phyloP scores from a whole-genome alignment of 2,329 filamentous ascomycete genomes.

The Geosmithia flava region DNA sequence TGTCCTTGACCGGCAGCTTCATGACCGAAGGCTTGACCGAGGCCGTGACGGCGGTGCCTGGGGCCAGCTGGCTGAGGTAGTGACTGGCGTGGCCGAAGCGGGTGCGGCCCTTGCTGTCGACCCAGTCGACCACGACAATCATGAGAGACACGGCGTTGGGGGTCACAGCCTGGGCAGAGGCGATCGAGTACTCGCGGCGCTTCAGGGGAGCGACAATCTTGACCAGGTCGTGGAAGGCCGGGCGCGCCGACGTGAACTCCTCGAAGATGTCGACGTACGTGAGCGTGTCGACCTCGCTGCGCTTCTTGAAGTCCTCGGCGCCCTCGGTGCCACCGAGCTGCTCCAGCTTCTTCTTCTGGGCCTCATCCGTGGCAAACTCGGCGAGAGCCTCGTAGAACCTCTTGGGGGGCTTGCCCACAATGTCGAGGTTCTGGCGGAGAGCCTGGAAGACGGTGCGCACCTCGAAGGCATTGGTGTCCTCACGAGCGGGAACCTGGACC shows the following conservation, averaged over 20 bases:
- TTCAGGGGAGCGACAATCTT: constrained; percentile 86
- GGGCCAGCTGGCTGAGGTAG: constrained; percentile 66
- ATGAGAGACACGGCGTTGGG: constrained; percentile 84
- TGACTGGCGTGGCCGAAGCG: constrained; percentile 89
- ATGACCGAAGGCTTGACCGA: constrained; percentile 97
- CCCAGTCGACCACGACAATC: constrained; percentile 96
- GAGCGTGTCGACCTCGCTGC: constrained; percentile 79
- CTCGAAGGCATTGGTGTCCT: constrained; percentile 62
- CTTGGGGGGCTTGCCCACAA: constrained; percentile 94
- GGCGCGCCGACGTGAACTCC: constrained; percentile 83
- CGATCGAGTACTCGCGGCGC: constrained; percentile 97
- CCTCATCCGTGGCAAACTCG: constrained; percentile 71
- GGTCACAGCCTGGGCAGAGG: constrained; percentile 89
- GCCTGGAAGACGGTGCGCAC: constrained; percentile 89
- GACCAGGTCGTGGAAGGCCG: constrained; percentile 76
- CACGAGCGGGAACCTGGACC: constrained; percentile 82
- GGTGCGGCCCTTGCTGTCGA: constrained; percentile 74
- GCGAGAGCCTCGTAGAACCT: constrained; percentile 91
- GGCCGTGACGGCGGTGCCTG: constrained; percentile 72
- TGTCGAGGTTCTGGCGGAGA: constrained; percentile 84
- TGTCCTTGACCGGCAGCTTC: constrained; percentile 85
- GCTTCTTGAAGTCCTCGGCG: constrained; percentile 81
- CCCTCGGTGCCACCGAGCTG: constrained; percentile 68
- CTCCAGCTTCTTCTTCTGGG: constrained; percentile 69
- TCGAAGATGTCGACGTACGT: constrained; percentile 85